Evolutionary conservation across 139 green algal species (phyloP), one percentile per base, ranked within the genome.

Genomic region (Ulvella scutata): DNA sequence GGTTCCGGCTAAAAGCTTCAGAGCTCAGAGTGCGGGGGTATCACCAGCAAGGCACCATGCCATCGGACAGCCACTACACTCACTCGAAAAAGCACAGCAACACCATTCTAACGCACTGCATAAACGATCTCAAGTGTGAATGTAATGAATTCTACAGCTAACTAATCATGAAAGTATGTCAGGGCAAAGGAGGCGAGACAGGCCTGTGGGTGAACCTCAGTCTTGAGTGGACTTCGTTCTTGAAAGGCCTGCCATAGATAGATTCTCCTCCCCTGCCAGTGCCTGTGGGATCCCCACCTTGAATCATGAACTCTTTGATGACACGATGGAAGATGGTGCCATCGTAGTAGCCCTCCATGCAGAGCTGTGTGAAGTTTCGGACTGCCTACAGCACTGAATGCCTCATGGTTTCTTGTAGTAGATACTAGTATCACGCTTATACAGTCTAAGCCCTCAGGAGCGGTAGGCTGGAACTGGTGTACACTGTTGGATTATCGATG

Each of bases 311-410:
- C 76, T 90, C 90, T 35, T 91, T 90, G 72, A 98, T 87, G 31
- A 98, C 75, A 6, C 90, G 84, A 85, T 97, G 90, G 80, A 99
- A 98, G 35, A 89, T 78, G 39, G 84, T 92, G 78, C 84, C 80
- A 43, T 97, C 89, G 74, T 98, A 99, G 78, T 94, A 97, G 7
- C 94, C 92, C 67, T 98, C 93, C 33, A 93, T 37, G 76, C 90
- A 96, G 36, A 98, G 86, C 87, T 98, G 92, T 31, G 98, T 90
- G 78, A 98, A 98, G 84, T 98, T 98, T 7, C 94, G 83, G 23
- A 87, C 84, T 0, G 89, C 89, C 82, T 88, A 81, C 75, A 43
- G 21, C 0, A 38, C 21, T n/a, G 6, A 17, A 40, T 10, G 29
- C 60, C 10, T 10, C 60, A 34, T 37, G 43, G 43, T 60, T 60